These are phyloP conservation scores for Galium porrigens DNA, from an alignment of 305 asterid genomes.

Conservation along the genomic window DNA sequence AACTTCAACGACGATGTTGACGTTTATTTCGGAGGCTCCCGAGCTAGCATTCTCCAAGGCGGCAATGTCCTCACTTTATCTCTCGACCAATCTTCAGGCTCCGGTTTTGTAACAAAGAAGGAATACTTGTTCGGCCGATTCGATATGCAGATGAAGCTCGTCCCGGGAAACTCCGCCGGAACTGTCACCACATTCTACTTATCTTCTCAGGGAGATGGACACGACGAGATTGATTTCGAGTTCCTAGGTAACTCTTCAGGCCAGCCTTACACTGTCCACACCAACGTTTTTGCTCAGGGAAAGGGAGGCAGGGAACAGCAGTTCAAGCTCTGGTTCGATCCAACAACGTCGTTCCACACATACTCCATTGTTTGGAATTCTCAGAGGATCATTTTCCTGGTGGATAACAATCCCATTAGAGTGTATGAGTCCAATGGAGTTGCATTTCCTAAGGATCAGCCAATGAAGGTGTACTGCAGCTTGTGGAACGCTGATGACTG, in stretches of 20 bases:
- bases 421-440: background rate
- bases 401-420: background rate
- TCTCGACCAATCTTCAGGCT: constrained; percentile 30
- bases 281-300: constrained; percentile 9
- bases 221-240: constrained; percentile 12
- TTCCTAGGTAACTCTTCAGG: background rate
- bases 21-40: constrained; percentile 31
- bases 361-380: constrained; percentile 7
- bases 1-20: constrained; percentile 27
- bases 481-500: constrained; percentile 7
- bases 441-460: background rate
- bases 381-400: constrained; percentile 4
- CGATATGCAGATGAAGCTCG: constrained; percentile 35
- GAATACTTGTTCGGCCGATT: constrained; percentile 31
- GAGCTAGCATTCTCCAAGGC: constrained; percentile 25
- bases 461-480: constrained; percentile 6
- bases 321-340: constrained; percentile 2
- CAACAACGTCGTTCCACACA: constrained; percentile 1
- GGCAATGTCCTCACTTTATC: constrained; percentile 27
- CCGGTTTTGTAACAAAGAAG: constrained; percentile 36
- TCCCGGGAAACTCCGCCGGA: constrained; percentile 33
- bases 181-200: constrained; percentile 38
- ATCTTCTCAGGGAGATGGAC: constrained; percentile 6
- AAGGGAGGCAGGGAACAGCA: constrained; percentile 5
- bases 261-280: constrained; percentile 10